A percentile compares a stretch with the other conserved stretches of the same genome.
Conservation (phyloP, 2,329 filamentous ascomycete species). For the Colletotrichum shisoi region DNA sequence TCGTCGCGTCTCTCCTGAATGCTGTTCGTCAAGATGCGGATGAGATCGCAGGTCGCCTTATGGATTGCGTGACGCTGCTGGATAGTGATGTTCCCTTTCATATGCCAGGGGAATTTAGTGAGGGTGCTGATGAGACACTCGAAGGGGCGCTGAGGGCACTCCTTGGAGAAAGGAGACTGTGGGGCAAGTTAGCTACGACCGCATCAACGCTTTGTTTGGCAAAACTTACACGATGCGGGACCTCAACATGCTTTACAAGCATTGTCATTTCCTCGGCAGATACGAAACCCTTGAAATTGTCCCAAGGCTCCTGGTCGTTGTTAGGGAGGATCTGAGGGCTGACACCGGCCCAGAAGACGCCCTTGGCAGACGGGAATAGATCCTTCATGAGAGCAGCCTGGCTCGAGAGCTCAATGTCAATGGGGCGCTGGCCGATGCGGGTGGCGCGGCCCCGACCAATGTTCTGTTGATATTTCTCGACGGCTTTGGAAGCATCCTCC, state of each 20-base stretch:
- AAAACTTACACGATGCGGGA: slow-evolving; percentile 65
- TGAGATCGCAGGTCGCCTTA: slow-evolving; percentile 58
- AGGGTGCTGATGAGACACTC: slow-evolving; percentile 71
- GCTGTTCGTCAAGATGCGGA: slow-evolving; percentile 43
- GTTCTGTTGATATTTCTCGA: slow-evolving; percentile 57
- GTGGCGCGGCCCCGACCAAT: slow-evolving; percentile 51
- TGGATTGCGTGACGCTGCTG: slow-evolving; percentile 64
- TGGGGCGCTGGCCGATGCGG: slow-evolving; percentile 65
- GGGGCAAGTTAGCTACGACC: slow-evolving; percentile 5
- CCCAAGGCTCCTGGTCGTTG: slow-evolving; percentile 54
- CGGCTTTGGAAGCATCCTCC: slow-evolving; percentile 62
- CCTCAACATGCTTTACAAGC: slow-evolving; percentile 70
- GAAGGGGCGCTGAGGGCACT: slow-evolving; percentile 70
- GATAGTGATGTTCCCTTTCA: slow-evolving; percentile 64
- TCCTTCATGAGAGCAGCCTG: slow-evolving; percentile 66
- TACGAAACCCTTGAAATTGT: slow-evolving; percentile 67
- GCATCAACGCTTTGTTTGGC: not conserved
- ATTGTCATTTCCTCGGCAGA: slow-evolving; percentile 69
- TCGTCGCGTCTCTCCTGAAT: slow-evolving; percentile 49
- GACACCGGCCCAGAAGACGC: slow-evolving; percentile 63
- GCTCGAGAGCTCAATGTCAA: slow-evolving; percentile 65
- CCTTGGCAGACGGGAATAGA: slow-evolving; percentile 67
- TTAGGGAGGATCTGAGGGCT: slow-evolving; percentile 52
- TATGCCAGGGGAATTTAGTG: slow-evolving; percentile 70
- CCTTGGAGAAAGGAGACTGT: slow-evolving; percentile 67